These are phyloP conservation scores for Zygotorulaspora mrakii DNA, from an alignment of 1,139 yeast species.

Conservation along the genomic window DNA sequence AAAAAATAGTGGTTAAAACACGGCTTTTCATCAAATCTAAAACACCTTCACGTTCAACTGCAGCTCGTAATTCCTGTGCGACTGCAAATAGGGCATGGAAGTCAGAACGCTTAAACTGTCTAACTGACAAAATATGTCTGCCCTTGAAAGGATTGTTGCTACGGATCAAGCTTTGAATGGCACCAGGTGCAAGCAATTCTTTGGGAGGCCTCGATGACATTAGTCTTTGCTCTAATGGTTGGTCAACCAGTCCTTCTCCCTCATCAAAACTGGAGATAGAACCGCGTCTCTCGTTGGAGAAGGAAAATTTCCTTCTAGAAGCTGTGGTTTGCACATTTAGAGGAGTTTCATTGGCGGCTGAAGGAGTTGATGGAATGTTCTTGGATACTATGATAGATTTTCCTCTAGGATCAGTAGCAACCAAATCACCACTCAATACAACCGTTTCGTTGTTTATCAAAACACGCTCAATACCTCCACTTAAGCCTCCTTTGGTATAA, in stretches of 20 bases:
- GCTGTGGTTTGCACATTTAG: slow-evolving; percentile 30
- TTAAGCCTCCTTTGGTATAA: slow-evolving; percentile 48
- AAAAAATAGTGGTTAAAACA: slow-evolving; percentile 90
- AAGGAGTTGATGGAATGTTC: slow-evolving; percentile 31
- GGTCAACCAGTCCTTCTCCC: slow-evolving; percentile 59
- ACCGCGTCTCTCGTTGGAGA: slow-evolving; percentile 48
- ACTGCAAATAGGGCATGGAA: slow-evolving; percentile 90
- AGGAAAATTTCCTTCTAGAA: slow-evolving; percentile 41
- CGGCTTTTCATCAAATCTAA: slow-evolving; percentile 87
- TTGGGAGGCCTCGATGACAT: slow-evolving; percentile 71
- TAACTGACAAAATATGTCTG: slow-evolving; percentile 82
- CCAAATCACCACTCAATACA: slow-evolving; percentile 74
- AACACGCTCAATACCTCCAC: slow-evolving; percentile 87
- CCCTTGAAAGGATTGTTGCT: slow-evolving; percentile 83
- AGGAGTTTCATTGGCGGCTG: slow-evolving; percentile 24
- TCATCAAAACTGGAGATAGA: slow-evolving; percentile 39
- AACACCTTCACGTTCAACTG: slow-evolving; percentile 95
- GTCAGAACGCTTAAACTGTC: slow-evolving; percentile 80
- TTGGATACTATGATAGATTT: slow-evolving; percentile 42
- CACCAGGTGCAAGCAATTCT: slow-evolving; percentile 71
- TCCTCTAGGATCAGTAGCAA: slow-evolving; percentile 59
- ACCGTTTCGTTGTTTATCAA: slow-evolving; percentile 73
- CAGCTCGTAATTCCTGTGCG: slow-evolving; percentile 96
- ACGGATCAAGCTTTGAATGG: slow-evolving; percentile 72
- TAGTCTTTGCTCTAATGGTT: slow-evolving; percentile 42